Percentiles rank a stretch among this genome's conserved stretches.
phyloP scores from a whole-genome alignment of 2,329 filamentous ascomycete genomes.

The Diaporthe sp. region DNA sequence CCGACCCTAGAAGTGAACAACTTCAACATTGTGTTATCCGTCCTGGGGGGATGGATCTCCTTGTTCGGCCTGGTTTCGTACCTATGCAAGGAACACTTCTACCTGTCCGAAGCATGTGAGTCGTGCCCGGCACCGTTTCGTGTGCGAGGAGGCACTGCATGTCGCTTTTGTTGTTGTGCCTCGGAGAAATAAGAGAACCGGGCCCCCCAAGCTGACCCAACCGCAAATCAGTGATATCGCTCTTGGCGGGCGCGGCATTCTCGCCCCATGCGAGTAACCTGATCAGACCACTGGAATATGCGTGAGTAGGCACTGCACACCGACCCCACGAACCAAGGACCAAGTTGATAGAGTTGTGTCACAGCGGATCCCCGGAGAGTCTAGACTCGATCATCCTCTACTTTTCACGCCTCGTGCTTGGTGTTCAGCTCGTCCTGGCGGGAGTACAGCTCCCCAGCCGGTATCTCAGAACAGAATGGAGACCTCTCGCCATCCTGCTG shows the following conservation, averaged over 20 bases:
- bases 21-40: constrained; percentile 87
- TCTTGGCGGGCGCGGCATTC: constrained; percentile 83
- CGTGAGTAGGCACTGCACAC: constrained; percentile 49
- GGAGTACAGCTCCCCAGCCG: constrained; percentile 89
- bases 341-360: background rate
- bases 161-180: background rate
- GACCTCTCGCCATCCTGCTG: constrained; percentile 78
- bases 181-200: background rate
- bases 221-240: constrained; percentile 77
- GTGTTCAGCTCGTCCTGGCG: constrained; percentile 90
- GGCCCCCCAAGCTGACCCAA: background rate
- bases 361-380: constrained; percentile 61
- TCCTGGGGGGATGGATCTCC: constrained; percentile 88
- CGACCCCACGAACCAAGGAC: background rate
- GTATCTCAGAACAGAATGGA: constrained; percentile 85
- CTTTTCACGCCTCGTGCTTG: constrained; percentile 88
- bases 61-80: constrained; percentile 93
- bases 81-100: constrained; percentile 89
- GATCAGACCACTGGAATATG: constrained; percentile 82
- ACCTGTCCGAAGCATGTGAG: constrained; percentile 90
- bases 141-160: background rate
- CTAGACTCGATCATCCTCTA: constrained; percentile 83
- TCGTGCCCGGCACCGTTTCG: constrained; percentile 51
- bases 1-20: constrained; percentile 66
- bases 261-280: constrained; percentile 84